Evolutionary conservation across 768 basidiomycete species (phyloP).

Genomic region (Tylopilus balloui): DNA sequence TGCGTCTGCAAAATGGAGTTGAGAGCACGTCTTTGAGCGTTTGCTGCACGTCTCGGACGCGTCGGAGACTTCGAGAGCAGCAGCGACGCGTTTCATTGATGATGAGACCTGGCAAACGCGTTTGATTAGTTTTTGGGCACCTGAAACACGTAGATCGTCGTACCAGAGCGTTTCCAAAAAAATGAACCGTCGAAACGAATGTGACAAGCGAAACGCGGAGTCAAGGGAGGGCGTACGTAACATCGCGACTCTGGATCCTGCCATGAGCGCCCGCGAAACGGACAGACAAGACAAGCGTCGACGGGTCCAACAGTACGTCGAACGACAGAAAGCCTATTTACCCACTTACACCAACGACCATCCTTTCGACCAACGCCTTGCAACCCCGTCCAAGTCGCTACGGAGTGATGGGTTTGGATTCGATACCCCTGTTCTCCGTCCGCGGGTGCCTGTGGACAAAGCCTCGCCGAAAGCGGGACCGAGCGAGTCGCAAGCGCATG

Average conservation of each 20-base stretch:
- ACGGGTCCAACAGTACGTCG: slow-evolving; percentile 45
- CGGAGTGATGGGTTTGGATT: slow-evolving; percentile 35
- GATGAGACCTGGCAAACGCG: neutral
- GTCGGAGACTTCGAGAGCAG: slow-evolving; percentile 6
- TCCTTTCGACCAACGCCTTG: slow-evolving; percentile 9
- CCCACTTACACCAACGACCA: slow-evolving; percentile 44
- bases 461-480: neutral
- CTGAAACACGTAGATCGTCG: neutral
- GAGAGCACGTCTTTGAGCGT: slow-evolving; percentile 21
- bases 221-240: slow-evolving; percentile 8
- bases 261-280: neutral
- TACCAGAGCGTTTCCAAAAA: slow-evolving; percentile 8
- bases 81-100: slow-evolving; percentile 22
- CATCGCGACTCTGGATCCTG: neutral
- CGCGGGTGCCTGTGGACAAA: slow-evolving; percentile 34
- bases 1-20: slow-evolving; percentile 13
- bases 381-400: slow-evolving; percentile 10
- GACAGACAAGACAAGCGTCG: slow-evolving; percentile 37
- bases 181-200: neutral
- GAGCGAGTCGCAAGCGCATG: neutral
- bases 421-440: slow-evolving; percentile 52
- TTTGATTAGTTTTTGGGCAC: neutral
- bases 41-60: slow-evolving; percentile 16
- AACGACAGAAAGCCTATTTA: slow-evolving; percentile 43
- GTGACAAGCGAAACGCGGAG: neutral